Evolutionary conservation across 1,139 yeast species (phyloP), one percentile per base, ranked within the genome.

Genomic region (Zygoascus sp.): DNA sequence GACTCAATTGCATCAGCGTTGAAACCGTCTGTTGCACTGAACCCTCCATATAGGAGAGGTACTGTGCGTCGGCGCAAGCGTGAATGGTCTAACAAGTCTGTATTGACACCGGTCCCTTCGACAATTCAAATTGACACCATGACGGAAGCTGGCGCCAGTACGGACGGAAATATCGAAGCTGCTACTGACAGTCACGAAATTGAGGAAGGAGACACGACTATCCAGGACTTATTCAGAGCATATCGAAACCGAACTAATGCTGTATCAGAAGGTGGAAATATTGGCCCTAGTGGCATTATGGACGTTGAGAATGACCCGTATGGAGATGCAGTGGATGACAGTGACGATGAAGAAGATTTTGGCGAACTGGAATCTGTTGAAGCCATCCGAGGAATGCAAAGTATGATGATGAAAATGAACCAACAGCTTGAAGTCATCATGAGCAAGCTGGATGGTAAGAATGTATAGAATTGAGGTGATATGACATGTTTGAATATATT

Each of bases 51-150:
- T n/a, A 20, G 15, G 16, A 28, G 42, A 13, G 22, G 30, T 2
- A 17, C 42, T 11, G 40, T 30, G 19, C 40, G 45, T 13, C 20
- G n/a, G n/a, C n/a, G 44, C 21, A 37, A 34, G 34, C 22, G 36
- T 11, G 28, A 37, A 8, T 19, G 38, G 30, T 21, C 45, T 32
- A 32, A 36, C 16, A 23, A 23, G n/a, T 32, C 40, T 8, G 34
- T 36, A 10, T 30, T 47, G 20, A 44, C 52, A 2, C 44, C 52
- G 1, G 47, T 44, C 6, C 48, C 46, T n/a, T 44, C 53, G 10
- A 46, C 27, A 16, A 42, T 20, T 3, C 45, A 21, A 3, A 23
- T 45, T 11, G 44, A 45, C 13, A 42, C 25, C 15, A 32, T 48
- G 9, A 34, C 45, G 25, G 27, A 30, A 37, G 19, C 15, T 16